Percentiles rank a stretch among this genome's conserved stretches.
These are phyloP conservation scores for Salvia splendens DNA, from an alignment of 257 asterid genomes.

Conservation along the genomic window DNA sequence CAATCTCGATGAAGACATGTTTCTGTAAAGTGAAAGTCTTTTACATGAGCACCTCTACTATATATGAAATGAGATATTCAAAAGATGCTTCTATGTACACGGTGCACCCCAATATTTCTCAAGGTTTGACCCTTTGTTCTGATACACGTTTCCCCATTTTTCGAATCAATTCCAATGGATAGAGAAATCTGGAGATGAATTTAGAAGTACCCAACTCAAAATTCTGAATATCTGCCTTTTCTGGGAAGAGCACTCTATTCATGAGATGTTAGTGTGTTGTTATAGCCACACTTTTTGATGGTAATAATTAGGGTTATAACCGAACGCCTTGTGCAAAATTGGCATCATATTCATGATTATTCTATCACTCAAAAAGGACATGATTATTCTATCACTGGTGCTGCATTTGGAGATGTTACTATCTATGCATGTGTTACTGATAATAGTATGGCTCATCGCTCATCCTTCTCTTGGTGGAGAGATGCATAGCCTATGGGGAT, in stretches of 20 bases:
- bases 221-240: conserved; percentile 1
- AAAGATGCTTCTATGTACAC: not conserved
- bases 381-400: conserved; percentile 47
- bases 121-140: not conserved
- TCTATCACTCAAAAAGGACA: conserved; percentile 49
- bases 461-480: conserved; percentile 91
- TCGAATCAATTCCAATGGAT: not conserved
- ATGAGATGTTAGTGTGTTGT: not conserved
- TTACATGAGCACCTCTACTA: not conserved
- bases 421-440: conserved; percentile 94
- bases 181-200: not conserved
- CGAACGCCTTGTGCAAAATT: conserved; percentile 33
- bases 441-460: conserved; percentile 64
- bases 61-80: not conserved
- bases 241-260: not conserved
- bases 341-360: conserved; percentile 52
- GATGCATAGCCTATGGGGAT: conserved; percentile 87
- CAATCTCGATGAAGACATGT: conserved; percentile 2
- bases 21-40: not conserved
- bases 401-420: conserved; percentile 88
- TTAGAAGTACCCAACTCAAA: not conserved
- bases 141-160: not conserved
- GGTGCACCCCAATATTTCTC: not conserved
- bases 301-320: conserved; percentile 24
- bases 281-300: not conserved